Conservation (phyloP, 2,329 filamentous ascomycete genomes). For the Pseudogymnoascus destructans region DNA sequence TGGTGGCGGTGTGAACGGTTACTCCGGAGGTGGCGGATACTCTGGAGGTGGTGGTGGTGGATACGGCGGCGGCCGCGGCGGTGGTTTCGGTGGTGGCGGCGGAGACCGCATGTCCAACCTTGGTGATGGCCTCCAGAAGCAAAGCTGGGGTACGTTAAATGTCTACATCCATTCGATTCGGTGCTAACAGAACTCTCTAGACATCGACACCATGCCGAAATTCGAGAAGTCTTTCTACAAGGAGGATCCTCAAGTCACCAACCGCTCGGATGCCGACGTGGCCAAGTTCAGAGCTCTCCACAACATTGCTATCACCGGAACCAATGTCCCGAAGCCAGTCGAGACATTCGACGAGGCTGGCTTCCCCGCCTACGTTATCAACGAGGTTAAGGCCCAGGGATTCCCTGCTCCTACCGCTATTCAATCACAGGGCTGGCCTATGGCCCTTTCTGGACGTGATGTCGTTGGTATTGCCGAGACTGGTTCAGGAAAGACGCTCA, state of each 20-base stretch:
- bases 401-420: conserved; percentile 90
- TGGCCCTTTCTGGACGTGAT: conserved; percentile 95
- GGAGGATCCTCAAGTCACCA: conserved; percentile 68
- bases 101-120: conserved; percentile 93
- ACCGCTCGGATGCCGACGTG: conserved; percentile 65
- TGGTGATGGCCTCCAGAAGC: conserved; percentile 74
- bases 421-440: conserved; percentile 97
- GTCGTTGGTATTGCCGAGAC: conserved; percentile 99
- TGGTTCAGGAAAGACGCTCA: conserved; percentile 96
- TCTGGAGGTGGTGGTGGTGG: conserved; percentile 22
- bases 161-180: conserved; percentile 1
- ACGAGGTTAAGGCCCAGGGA: conserved; percentile 95
- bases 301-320: conserved; percentile 70
- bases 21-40: conserved; percentile 26
- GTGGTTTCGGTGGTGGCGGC: conserved; percentile 58
- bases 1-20: conserved; percentile 28
- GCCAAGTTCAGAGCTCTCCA: conserved; percentile 78
- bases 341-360: conserved; percentile 96
- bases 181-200: conserved; percentile 32
- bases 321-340: conserved; percentile 79
- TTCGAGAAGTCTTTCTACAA: conserved; percentile 99
- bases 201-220: conserved; percentile 68
- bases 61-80: conserved; percentile 30
- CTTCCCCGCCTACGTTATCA: conserved; percentile 94
- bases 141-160: conserved; percentile 64